These are phyloP conservation scores for Coniophora puteana DNA, from an alignment of 1,284 basidiomycete species.

Conservation along the genomic window DNA sequence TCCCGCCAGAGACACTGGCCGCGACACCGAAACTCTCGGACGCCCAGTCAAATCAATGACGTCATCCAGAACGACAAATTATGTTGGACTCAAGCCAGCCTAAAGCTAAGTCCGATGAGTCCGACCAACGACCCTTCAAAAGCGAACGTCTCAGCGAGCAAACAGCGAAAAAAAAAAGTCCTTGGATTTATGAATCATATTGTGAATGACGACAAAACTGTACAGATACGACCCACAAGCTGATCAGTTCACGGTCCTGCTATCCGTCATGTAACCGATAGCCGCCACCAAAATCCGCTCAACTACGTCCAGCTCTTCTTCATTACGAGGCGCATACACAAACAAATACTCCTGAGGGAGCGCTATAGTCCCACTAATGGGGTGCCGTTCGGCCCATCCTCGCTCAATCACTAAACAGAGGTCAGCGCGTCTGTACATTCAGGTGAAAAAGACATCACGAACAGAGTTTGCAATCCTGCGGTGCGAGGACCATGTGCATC, in stretches of 20 bases:
- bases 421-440: not conserved
- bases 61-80: too few relatives aligned
- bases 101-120: too few relatives aligned
- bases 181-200: too few relatives aligned
- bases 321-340: constrained; percentile 22
- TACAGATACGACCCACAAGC: too few relatives aligned
- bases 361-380: constrained; percentile 12
- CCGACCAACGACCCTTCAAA: too few relatives aligned
- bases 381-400: constrained; percentile 24
- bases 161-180: too few relatives aligned
- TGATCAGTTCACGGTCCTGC: not conserved
- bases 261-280: constrained; percentile 12
- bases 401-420: constrained; percentile 17
- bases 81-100: too few relatives aligned
- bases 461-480: constrained; percentile 21
- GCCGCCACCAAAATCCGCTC: constrained; percentile 20
- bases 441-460: not conserved
- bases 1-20: too few relatives aligned
- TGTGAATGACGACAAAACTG: too few relatives aligned
- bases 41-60: too few relatives aligned
- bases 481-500: constrained; percentile 19
- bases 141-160: too few relatives aligned
- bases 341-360: constrained; percentile 23
- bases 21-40: too few relatives aligned
- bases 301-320: constrained; percentile 19